phyloP scores from a whole-genome alignment of 169 alveolate species.

The Plasmodium coatneyi region DNA sequence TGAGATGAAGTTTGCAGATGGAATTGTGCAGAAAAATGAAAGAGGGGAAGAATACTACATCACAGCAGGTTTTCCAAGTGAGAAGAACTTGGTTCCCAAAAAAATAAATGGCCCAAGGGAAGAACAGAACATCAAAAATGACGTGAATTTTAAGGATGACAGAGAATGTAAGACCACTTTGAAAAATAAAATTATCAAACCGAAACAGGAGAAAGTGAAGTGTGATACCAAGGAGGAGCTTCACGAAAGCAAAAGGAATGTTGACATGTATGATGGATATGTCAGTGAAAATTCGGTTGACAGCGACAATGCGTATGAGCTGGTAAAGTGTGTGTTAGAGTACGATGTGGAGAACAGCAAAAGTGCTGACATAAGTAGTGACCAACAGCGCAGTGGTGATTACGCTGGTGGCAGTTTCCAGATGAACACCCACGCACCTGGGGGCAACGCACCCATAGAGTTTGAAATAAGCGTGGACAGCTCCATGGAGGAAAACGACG shows the following conservation, averaged over 20 bases:
- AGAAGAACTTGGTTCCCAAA: not conserved
- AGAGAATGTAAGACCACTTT: not conserved
- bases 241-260: not conserved
- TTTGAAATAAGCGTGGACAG: slow-evolving; percentile 19
- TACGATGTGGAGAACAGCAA: not conserved
- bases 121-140: not conserved
- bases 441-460: not conserved
- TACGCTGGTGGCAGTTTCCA: not conserved
- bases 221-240: slow-evolving; percentile 1
- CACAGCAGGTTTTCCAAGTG: not conserved
- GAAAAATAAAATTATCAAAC: not conserved
- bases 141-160: not conserved
- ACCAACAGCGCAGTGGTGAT: not conserved
- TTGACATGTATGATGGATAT: not conserved
- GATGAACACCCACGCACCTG: not conserved
- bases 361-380: not conserved
- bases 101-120: not conserved
- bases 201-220: not conserved
- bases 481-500: not conserved
- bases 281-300: slow-evolving; percentile 39
- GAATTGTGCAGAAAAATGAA: not conserved
- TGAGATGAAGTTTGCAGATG: not conserved
- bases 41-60: not conserved
- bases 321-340: slow-evolving; percentile 8
- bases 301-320: slow-evolving; percentile 34